phyloP scores from a whole-genome alignment of 1,284 basidiomycete species.

The Boletus hoseneyae region DNA sequence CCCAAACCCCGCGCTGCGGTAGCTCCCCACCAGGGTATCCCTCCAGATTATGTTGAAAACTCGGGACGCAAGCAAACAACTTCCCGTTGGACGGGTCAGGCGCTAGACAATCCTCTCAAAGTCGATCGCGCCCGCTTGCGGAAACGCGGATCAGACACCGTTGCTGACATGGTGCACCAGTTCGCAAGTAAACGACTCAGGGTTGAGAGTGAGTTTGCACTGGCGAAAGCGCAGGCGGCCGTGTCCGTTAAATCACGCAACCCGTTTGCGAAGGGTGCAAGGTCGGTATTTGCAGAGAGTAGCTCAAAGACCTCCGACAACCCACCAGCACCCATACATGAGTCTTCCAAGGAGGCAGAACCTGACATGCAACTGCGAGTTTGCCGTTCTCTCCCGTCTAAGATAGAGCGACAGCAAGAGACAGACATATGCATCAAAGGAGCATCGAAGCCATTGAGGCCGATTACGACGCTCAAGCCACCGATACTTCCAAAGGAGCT shows the following conservation, averaged over 20 bases:
- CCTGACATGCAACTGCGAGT: constrained; percentile 7
- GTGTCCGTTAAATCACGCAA: constrained; percentile 15
- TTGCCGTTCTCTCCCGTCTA: constrained; percentile 8
- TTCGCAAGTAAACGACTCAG: constrained; percentile 25
- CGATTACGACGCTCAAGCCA: constrained; percentile 36
- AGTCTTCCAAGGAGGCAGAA: not conserved
- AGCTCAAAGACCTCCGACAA: not conserved
- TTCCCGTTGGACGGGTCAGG: constrained; percentile 2
- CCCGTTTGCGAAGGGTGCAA: constrained; percentile 20
- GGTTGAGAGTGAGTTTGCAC: constrained; percentile 24
- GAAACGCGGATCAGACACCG: constrained; percentile 22
- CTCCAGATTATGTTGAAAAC: not conserved
- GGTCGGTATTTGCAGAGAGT: constrained; percentile 24
- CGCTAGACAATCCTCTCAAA: constrained; percentile 9
- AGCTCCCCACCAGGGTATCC: not conserved
- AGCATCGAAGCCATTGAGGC: constrained; percentile 32
- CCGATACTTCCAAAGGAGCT: constrained; percentile 33
- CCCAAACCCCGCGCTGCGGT: not conserved
- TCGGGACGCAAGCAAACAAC: not conserved
- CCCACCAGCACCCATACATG: not conserved
- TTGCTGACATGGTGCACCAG: constrained; percentile 21
- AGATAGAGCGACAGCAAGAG: not conserved
- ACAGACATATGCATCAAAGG: constrained; percentile 1
- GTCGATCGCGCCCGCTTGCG: constrained; percentile 28
- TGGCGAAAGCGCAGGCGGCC: constrained; percentile 10